phyloP scores from a whole-genome alignment of 345 rosid species.

The Linum usitatissimum region DNA sequence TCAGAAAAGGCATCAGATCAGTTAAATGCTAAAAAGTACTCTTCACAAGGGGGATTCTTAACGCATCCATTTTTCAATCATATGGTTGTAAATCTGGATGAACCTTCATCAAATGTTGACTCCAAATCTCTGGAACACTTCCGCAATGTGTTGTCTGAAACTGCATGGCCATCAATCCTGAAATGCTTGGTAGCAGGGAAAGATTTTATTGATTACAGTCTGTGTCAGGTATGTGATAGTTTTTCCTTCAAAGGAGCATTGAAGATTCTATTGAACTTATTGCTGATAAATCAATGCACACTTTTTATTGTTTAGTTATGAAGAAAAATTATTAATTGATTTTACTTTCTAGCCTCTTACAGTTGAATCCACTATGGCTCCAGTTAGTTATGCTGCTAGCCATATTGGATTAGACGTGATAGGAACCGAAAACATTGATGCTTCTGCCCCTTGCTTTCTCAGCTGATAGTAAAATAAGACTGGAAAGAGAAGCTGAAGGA shows the following conservation, averaged over 20 bases:
- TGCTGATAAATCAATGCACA: too few relatives aligned
- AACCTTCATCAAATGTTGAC: slow-evolving; percentile 25
- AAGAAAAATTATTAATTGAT: neutral
- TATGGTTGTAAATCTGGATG: slow-evolving; percentile 23
- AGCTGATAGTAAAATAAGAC: neutral
- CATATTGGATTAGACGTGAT: neutral
- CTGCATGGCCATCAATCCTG: slow-evolving; percentile 52
- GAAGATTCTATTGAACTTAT: neutral
- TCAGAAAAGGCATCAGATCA: slow-evolving; percentile 27
- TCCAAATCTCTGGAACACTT: slow-evolving; percentile 35
- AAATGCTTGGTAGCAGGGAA: slow-evolving; percentile 80
- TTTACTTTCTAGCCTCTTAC: neutral
- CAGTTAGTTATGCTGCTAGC: neutral
- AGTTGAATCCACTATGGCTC: neutral
- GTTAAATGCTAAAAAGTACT: slow-evolving; percentile 22
- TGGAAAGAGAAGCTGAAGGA: too few relatives aligned
- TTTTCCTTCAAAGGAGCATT: neutral
- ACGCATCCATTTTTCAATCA: slow-evolving; percentile 47
- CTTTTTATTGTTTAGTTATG: neutral
- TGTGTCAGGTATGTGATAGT: slow-evolving; percentile 59
- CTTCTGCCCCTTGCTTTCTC: neutral
- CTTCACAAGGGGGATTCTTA: slow-evolving; percentile 79
- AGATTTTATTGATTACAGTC: slow-evolving; percentile 52
- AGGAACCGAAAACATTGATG: neutral
- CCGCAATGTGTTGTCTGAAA: slow-evolving; percentile 41